A percentile compares a stretch with the other conserved stretches of the same genome.
These are phyloP conservation scores for Hura crepitans DNA, from an alignment of 441 rosid species.

Conservation along the genomic window DNA sequence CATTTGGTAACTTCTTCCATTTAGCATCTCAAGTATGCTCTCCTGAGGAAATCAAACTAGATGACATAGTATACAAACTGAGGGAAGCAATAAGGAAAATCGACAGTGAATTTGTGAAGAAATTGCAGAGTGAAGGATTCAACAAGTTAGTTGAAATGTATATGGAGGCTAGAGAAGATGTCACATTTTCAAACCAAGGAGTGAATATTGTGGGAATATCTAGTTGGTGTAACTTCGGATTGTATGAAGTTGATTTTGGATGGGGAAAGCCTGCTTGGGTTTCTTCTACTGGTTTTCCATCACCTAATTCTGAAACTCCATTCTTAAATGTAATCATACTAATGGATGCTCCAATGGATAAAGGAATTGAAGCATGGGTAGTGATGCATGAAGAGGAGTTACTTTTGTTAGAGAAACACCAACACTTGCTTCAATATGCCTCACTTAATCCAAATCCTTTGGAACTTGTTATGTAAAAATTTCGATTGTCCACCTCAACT, in stretches of 20 bases:
- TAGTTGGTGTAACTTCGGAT: conserved; percentile 26
- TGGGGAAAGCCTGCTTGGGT: conserved; percentile 34
- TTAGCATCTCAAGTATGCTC: neutral
- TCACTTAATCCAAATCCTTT: neutral
- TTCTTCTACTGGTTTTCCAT: neutral
- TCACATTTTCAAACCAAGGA: too few relatives aligned
- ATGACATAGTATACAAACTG: conserved; percentile 11
- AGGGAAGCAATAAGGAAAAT: conserved; percentile 3
- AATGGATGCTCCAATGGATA: conserved; percentile 17
- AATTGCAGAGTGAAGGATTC: conserved; percentile 12
- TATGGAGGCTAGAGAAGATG: neutral
- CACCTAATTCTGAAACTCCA: neutral
- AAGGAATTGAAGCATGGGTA: conserved; percentile 32
- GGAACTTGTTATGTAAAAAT: too few relatives aligned
- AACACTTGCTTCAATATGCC: neutral
- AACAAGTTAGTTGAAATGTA: neutral
- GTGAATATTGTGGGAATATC: conserved; percentile 14
- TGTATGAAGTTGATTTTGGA: conserved; percentile 28
- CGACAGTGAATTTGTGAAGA: neutral
- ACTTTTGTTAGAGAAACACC: neutral
- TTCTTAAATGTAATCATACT: neutral
- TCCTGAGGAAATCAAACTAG: neutral
- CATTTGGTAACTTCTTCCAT: conserved; percentile 27
- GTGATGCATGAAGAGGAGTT: conserved; percentile 20
- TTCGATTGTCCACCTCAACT: too few relatives aligned